Base-by-base conservation (phyloP, 495 filamentous ascomycete genomes). In the Cercophora samala region DNA sequence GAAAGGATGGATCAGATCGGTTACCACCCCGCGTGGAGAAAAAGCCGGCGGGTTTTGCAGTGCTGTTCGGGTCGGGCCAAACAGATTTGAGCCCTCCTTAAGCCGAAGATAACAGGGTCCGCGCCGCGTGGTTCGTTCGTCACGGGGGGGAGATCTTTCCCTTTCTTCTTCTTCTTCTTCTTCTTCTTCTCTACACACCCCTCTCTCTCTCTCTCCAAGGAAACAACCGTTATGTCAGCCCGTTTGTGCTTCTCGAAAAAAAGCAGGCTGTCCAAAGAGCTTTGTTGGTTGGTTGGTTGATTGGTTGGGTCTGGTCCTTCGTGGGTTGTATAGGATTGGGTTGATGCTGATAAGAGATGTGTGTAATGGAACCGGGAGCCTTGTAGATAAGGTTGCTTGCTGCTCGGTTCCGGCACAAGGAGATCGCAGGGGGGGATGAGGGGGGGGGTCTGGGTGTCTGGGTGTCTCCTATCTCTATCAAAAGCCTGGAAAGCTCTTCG, bases 141-240 rank as follows among this genome's bases (percentile, higher is more conserved):
- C 60, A 62, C 60, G 60, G 46, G 60, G 46, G 18, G 60, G 32
- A 62, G 58, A 61, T 61, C 58, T 25, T 61, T 61, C 25, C 58
- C n/a, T 17, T n/a, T n/a, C n/a, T n/a, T n/a, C n/a, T n/a, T n/a
- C n/a, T n/a, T n/a, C n/a, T n/a, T n/a, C n/a, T n/a, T n/a, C n/a
- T n/a, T n/a, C n/a, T n/a, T n/a, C n/a, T n/a, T n/a, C n/a, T n/a
- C n/a, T n/a, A n/a, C n/a, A n/a, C n/a, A n/a, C n/a, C n/a, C n/a
- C n/a, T n/a, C n/a, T n/a, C n/a, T n/a, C n/a, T n/a, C n/a, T n/a
- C n/a, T n/a, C n/a, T n/a, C n/a, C n/a, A n/a, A n/a, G n/a, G n/a
- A n/a, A n/a, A 46, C 6, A 46, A 46, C 8, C 15, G 53, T 56
- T 56, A 21, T 56, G 53, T 23, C 53, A 56, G 53, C 53, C 3